Evolutionary conservation across 2,329 filamentous ascomycete genomes (phyloP).

Genomic region (Fusarium abutilonis): DNA sequence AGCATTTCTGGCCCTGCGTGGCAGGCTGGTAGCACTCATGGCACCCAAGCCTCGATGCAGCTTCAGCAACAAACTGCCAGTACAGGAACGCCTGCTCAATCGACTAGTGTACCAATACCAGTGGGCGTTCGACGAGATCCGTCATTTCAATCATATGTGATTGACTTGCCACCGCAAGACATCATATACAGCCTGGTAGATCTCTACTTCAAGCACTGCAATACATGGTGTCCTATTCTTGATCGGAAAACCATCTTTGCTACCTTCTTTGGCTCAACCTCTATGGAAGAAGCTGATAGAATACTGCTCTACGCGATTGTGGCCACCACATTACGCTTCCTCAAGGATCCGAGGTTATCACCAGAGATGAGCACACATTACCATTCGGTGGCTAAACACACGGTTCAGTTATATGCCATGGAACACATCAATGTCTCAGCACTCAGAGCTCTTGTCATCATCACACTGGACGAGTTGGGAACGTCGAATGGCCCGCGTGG

Average conservation of each 20-base stretch:
- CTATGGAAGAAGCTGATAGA: constrained; percentile 52
- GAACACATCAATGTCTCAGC: constrained; percentile 54
- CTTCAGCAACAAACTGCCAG: constrained; percentile 8
- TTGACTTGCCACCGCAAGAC: constrained; percentile 67
- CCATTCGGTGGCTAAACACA: constrained; percentile 52
- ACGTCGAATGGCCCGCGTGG: constrained; percentile 56
- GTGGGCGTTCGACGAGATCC: constrained; percentile 37
- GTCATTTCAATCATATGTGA: constrained; percentile 52
- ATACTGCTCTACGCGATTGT: constrained; percentile 57
- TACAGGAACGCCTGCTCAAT: constrained; percentile 8
- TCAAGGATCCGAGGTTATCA: constrained; percentile 53
- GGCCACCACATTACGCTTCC: constrained; percentile 55
- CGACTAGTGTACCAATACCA: background rate
- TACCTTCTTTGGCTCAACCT: constrained; percentile 54
- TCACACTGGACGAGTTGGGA: constrained; percentile 55
- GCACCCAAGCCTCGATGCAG: constrained; percentile 4
- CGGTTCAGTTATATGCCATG: constrained; percentile 56
- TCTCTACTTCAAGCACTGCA: constrained; percentile 71
- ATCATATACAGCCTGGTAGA: constrained; percentile 68
- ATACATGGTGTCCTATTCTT: constrained; percentile 65
- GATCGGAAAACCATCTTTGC: constrained; percentile 56
- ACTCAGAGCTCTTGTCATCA: constrained; percentile 54
- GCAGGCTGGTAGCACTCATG: constrained; percentile 45
- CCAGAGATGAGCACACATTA: constrained; percentile 53
- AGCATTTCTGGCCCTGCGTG: constrained; percentile 52